Conservation (phyloP, 73 alveolate species). For the Stentor coeruleus region DNA sequence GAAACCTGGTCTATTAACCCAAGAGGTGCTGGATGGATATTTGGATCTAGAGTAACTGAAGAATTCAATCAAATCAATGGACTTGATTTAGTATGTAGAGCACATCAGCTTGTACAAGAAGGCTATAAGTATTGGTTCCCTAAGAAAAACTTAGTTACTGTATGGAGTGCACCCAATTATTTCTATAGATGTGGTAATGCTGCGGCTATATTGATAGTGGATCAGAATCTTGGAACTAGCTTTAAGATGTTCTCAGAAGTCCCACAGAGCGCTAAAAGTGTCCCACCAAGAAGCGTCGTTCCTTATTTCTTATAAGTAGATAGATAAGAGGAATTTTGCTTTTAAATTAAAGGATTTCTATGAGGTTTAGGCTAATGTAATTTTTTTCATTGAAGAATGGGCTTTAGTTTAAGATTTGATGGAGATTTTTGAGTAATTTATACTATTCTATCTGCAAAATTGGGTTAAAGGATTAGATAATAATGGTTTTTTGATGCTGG, state of each 20-base stretch:
- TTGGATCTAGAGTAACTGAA: slow-evolving; percentile 68
- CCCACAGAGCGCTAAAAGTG: slow-evolving; percentile 56
- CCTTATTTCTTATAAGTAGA: slow-evolving; percentile 56
- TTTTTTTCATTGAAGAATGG: too few relatives aligned
- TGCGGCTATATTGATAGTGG: slow-evolving; percentile 72
- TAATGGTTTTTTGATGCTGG: too few relatives aligned
- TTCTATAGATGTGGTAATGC: slow-evolving; percentile 81
- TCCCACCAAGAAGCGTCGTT: slow-evolving; percentile 53
- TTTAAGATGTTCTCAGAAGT: slow-evolving; percentile 60
- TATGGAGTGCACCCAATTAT: slow-evolving; percentile 90
- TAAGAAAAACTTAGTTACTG: slow-evolving; percentile 68
- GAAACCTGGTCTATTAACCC: slow-evolving; percentile 62
- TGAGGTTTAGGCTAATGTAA: too few relatives aligned
- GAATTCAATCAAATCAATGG: slow-evolving; percentile 80
- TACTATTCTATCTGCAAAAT: too few relatives aligned
- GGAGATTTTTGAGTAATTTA: too few relatives aligned
- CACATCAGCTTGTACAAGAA: slow-evolving; percentile 83
- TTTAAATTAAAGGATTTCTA: too few relatives aligned
- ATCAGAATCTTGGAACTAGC: slow-evolving; percentile 48
- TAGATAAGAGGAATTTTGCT: too few relatives aligned
- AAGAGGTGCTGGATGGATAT: slow-evolving; percentile 76
- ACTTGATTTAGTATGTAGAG: slow-evolving; percentile 74
- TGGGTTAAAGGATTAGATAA: too few relatives aligned
- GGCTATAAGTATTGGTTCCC: slow-evolving; percentile 83
- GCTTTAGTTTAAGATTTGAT: too few relatives aligned